These are phyloP conservation scores for Pyrus communis DNA, from an alignment of 306 rosid species.

Conservation along the genomic window DNA sequence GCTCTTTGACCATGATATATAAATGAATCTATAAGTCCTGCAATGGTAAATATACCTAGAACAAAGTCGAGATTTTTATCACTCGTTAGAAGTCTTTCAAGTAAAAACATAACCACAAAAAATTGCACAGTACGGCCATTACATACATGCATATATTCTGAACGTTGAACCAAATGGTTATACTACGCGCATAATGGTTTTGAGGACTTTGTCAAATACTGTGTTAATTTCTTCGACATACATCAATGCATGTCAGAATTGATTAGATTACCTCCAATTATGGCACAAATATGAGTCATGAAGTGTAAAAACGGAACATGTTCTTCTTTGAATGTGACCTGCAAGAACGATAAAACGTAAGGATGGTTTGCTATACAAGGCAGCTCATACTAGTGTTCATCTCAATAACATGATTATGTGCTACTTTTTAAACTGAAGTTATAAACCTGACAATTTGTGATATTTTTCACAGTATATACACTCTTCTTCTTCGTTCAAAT, in stretches of 20 bases:
- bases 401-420: not conserved
- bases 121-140: not conserved
- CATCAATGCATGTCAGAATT: not conserved
- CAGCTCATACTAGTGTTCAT: not conserved
- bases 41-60: slow-evolving; percentile 68
- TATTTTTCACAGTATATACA: not conserved
- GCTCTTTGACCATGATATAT: slow-evolving; percentile 63
- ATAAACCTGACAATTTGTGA: not conserved
- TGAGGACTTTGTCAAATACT: not conserved
- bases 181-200: not conserved
- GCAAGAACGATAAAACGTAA: slow-evolving; percentile 18
- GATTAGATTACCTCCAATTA: slow-evolving; percentile 65
- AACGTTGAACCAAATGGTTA: not conserved
- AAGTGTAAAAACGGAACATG: slow-evolving; percentile 72
- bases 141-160: not conserved
- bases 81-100: slow-evolving; percentile 8
- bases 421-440: not conserved
- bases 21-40: slow-evolving; percentile 72
- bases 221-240: not conserved
- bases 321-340: slow-evolving; percentile 80
- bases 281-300: slow-evolving; percentile 78
- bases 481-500: not conserved
- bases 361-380: not conserved
- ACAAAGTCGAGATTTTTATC: slow-evolving; percentile 2
- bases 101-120: not conserved